Evolutionary conservation across 106 monocot species (phyloP).

Genomic region (Dioscorea alata): DNA sequence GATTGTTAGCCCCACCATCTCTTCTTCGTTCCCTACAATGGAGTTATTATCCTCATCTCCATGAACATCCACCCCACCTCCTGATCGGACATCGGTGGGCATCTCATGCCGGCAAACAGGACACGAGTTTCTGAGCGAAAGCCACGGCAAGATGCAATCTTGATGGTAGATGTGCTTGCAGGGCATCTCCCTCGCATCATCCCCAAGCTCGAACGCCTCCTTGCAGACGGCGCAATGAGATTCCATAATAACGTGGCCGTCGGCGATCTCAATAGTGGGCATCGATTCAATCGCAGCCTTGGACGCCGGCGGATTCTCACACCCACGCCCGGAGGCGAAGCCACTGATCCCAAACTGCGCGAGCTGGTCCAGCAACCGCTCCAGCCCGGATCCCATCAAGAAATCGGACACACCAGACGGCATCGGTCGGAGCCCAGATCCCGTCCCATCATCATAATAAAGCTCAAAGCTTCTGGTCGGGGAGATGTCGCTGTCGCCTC

Average conservation of each 20-base stretch:
- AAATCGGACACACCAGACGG: constrained; percentile 23
- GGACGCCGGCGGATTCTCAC: constrained; percentile 17
- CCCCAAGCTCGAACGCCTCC: constrained; percentile 26
- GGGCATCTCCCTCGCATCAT: constrained; percentile 32
- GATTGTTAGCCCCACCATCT: constrained; percentile 47
- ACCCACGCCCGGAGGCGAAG: constrained; percentile 1
- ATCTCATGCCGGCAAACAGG: constrained; percentile 25
- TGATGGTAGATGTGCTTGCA: constrained; percentile 37
- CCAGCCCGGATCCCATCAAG: constrained; percentile 21
- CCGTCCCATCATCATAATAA: constrained; percentile 24
- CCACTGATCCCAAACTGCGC: constrained; percentile 13
- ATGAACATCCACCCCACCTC: constrained; percentile 1
- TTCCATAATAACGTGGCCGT: background rate
- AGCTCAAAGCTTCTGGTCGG: constrained; percentile 9
- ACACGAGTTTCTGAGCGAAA: constrained; percentile 24
- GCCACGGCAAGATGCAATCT: constrained; percentile 36
- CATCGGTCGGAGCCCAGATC: constrained; percentile 18
- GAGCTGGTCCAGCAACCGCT: constrained; percentile 23
- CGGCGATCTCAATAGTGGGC: constrained; percentile 20
- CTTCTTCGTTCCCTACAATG: constrained; percentile 15
- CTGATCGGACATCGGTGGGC: constrained; percentile 5
- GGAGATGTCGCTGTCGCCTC: background rate
- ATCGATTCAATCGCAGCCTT: constrained; percentile 22
- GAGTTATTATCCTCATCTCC: background rate
- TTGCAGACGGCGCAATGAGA: constrained; percentile 36